A percentile compares a stretch with the other conserved stretches of the same genome.
Conservation (phyloP, 306 rosid genomes). For the Sophora flavescens region DNA sequence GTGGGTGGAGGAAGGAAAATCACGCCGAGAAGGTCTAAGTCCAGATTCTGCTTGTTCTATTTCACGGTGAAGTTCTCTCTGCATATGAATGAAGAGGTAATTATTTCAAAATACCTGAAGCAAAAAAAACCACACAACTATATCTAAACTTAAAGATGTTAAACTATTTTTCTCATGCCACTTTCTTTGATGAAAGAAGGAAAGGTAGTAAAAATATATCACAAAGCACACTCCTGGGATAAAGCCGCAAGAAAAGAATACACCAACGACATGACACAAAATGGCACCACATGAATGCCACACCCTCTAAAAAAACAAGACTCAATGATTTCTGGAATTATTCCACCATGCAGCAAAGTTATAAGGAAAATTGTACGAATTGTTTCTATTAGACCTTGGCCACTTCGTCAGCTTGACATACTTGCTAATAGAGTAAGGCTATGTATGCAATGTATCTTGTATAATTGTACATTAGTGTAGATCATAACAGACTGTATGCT, state of each 20-base stretch:
- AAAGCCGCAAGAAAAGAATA: background rate
- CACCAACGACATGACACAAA: background rate
- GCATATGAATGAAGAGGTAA: conserved; percentile 42
- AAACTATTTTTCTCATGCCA: background rate
- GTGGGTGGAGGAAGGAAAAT: conserved; percentile 76
- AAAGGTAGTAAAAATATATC: background rate
- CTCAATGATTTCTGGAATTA: conserved; percentile 27
- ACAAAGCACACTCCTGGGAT: conserved; percentile 11
- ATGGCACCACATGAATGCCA: background rate
- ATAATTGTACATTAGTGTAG: too few relatives aligned
- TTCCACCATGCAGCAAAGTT: background rate
- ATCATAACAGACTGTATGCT: too few relatives aligned
- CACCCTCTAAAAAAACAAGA: background rate
- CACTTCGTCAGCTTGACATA: too few relatives aligned
- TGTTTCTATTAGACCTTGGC: too few relatives aligned
- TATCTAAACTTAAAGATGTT: conserved; percentile 7
- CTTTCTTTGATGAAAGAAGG: background rate
- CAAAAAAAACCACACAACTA: conserved; percentile 11
- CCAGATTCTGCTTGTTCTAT: conserved; percentile 95
- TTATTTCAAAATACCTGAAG: conserved; percentile 21
- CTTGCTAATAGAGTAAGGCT: too few relatives aligned
- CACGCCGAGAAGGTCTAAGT: conserved; percentile 80
- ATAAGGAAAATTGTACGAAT: background rate
- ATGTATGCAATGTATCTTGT: too few relatives aligned
- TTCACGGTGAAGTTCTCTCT: conserved; percentile 96